These are phyloP conservation scores for Pichia phayaonensis DNA, from an alignment of 805 yeast genomes.

Conservation along the genomic window DNA sequence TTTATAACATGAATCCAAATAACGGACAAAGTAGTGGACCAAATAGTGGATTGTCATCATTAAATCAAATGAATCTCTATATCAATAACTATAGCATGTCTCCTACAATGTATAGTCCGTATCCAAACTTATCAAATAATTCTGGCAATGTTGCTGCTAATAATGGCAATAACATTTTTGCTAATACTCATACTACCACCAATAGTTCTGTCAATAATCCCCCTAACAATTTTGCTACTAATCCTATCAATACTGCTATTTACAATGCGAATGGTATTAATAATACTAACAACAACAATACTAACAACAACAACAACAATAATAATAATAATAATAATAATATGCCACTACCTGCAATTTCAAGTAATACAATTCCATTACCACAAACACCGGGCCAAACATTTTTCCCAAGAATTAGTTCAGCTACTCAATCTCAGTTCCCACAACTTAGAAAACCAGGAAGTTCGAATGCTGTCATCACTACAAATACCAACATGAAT, in stretches of 20 bases:
- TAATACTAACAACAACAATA: too few relatives aligned
- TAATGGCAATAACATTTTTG: neutral
- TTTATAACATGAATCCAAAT: slow-evolving; percentile 12
- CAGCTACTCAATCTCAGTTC: neutral
- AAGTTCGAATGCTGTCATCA: neutral
- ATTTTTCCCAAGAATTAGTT: neutral
- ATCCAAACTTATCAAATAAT: neutral
- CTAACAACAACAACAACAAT: too few relatives aligned
- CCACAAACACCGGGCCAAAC: neutral
- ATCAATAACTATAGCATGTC: slow-evolving; percentile 28
- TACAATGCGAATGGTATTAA: neutral
- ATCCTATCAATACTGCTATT: neutral
- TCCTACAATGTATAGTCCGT: slow-evolving; percentile 21
- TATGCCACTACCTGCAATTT: neutral
- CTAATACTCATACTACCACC: neutral
- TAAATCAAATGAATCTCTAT: slow-evolving; percentile 16
- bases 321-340: too few relatives aligned
- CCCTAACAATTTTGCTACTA: neutral
- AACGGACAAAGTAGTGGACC: neutral
- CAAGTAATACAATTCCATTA: neutral
- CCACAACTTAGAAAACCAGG: neutral
- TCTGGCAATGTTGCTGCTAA: neutral
- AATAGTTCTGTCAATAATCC: neutral
- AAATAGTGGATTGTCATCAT: slow-evolving; percentile 3
- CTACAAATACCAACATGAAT: neutral